Conservation (phyloP, 257 asterid species). For the Przewalskia tangutica region DNA sequence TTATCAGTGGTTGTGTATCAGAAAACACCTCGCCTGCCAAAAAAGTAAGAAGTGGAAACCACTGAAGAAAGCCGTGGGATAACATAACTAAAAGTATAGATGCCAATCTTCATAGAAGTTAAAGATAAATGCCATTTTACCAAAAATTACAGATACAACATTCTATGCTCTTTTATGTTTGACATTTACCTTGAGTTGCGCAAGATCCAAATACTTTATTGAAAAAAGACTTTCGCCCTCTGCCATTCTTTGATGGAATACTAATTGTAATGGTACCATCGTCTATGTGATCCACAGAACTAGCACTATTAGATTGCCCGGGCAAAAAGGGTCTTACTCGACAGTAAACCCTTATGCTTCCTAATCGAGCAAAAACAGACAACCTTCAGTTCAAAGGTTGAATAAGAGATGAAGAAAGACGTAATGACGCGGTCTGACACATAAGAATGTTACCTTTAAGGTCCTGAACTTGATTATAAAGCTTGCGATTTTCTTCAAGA, state of each 20-base stretch:
- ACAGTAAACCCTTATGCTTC: constrained; percentile 93
- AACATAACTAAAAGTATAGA: neutral
- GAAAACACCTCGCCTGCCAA: constrained; percentile 78
- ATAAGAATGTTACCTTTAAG: constrained; percentile 53
- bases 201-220: constrained; percentile 91
- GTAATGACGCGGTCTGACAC: neutral
- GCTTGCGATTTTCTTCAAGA: constrained; percentile 92
- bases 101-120: neutral
- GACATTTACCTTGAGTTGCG: constrained; percentile 70
- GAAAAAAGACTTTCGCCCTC: constrained; percentile 68
- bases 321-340: constrained; percentile 87
- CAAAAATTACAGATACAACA: neutral
- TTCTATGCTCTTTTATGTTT: neutral
- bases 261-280: constrained; percentile 73
- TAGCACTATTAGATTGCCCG: constrained; percentile 40
- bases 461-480: constrained; percentile 98
- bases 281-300: constrained; percentile 73
- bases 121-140: neutral
- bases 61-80: constrained; percentile 1
- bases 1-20: constrained; percentile 73
- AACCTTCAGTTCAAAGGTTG: constrained; percentile 2
- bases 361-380: constrained; percentile 29
- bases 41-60: constrained; percentile 9
- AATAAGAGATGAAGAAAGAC: neutral
- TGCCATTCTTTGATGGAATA: constrained; percentile 55